Conservation (phyloP, 768 basidiomycete genomes). For the Holtermannia corniformis region DNA sequence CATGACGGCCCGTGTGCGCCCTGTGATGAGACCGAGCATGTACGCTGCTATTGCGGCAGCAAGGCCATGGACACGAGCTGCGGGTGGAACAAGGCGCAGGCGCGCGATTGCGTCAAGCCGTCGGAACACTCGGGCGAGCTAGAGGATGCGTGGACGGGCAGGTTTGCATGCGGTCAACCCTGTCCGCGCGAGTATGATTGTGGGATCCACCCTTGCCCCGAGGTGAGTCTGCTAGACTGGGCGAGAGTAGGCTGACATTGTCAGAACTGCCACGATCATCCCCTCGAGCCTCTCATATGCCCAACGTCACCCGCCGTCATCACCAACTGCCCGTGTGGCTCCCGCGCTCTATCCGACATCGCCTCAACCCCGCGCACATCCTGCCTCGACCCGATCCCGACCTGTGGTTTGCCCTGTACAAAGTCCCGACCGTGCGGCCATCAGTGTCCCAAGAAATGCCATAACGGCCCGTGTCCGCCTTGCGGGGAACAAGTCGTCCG, state of each 20-base stretch:
- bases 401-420: constrained; percentile 60
- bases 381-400: constrained; percentile 72
- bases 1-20: constrained; percentile 65
- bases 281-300: constrained; percentile 52
- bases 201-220: constrained; percentile 61
- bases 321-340: constrained; percentile 74
- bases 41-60: constrained; percentile 73
- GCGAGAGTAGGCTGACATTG: constrained; percentile 8
- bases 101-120: constrained; percentile 36
- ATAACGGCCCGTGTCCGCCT: constrained; percentile 68
- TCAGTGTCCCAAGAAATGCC: constrained; percentile 60
- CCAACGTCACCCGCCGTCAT: constrained; percentile 63
- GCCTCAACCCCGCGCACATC: constrained; percentile 30
- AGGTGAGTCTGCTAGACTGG: constrained; percentile 33
- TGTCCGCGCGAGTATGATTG: constrained; percentile 71
- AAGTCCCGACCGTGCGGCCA: constrained; percentile 61
- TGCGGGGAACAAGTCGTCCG: constrained; percentile 61
- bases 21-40: constrained; percentile 52
- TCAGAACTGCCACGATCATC: constrained; percentile 63
- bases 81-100: constrained; percentile 43
- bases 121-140: constrained; percentile 44
- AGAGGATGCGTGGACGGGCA: constrained; percentile 56
- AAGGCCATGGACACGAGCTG: constrained; percentile 55
- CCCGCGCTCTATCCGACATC: constrained; percentile 48
- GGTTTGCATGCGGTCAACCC: constrained; percentile 51